Base-by-base conservation (phyloP, 139 green algal species). In the Astrephomene gubernaculifera region DNA sequence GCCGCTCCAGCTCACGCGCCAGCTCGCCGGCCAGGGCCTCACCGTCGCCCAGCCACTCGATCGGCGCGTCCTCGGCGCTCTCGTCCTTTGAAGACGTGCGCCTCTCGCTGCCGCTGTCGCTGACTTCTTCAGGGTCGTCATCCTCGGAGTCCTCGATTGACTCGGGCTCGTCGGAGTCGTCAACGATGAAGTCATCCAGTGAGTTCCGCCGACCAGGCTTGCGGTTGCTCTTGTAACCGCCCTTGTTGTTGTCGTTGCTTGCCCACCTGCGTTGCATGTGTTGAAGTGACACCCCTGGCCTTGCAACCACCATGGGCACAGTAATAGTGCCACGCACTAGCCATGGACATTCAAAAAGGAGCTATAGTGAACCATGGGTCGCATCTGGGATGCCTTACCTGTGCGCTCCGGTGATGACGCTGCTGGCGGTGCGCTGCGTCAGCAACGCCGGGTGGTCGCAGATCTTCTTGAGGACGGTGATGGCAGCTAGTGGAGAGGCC, bases 391-490 rank as follows among this genome's bases (percentile, higher is more conserved):
- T n/a, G 7, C 9, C 71, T 53, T 43, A 81, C 79, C 65, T 85
- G 88, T 88, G 64, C 10, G 71, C 63, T 17, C 72, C 88, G 29
- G 35, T 39, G 49, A 91, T 89, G 67, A 89, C 84, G 21, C 31
- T 53, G 19, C 5, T 71, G 0, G 91, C 90, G 0, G 94, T 93
- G 3, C 84, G 68, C 17, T 96, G 79, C 41, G 82, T 96, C 24
- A 99, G 90, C 81, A 99, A 90, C 29, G 90, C 93, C 1, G 97
- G 96, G 85, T 99, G 96, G 85, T 98, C 94, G 88, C 97, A 99
- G 14, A 99, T 94, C 90, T 97, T 97, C 86, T 95, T 95, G 65
- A 96, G 90, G n/a, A 92, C 86, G 9, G 81, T 91, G 52, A 94
- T 84, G 9, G 96, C 95, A 0, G 94, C 90, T 60, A 99, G 89